These are phyloP conservation scores for Plasmodium fragile DNA, from an alignment of 169 alveolate genomes.

Conservation along the genomic window DNA sequence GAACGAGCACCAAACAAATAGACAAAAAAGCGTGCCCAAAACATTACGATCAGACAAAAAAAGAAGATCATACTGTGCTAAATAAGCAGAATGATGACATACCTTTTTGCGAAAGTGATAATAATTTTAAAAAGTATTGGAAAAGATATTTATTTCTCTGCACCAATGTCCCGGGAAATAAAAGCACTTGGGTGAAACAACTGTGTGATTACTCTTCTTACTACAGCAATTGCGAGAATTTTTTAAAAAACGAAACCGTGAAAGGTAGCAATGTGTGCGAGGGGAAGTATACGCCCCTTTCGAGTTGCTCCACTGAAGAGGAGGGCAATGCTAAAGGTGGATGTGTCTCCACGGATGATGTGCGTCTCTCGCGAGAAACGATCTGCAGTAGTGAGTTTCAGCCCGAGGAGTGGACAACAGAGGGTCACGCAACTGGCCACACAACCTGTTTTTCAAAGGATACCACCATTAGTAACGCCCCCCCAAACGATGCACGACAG, in stretches of 20 bases:
- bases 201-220: slow-evolving; percentile 63
- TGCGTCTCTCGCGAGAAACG: not conserved
- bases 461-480: not conserved
- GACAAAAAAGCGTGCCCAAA: not conserved
- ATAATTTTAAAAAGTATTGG: slow-evolving; percentile 63
- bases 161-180: slow-evolving; percentile 66
- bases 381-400: slow-evolving; percentile 15
- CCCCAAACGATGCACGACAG: not conserved
- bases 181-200: slow-evolving; percentile 62
- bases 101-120: slow-evolving; percentile 11
- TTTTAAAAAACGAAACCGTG: slow-evolving; percentile 44
- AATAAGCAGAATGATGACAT: not conserved
- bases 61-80: not conserved
- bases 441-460: not conserved
- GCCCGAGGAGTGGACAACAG: not conserved
- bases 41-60: not conserved
- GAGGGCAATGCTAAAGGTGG: not conserved
- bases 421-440: not conserved
- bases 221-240: slow-evolving; percentile 12
- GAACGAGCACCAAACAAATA: not conserved
- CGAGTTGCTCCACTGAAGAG: not conserved
- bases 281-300: not conserved
- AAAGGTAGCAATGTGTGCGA: not conserved
- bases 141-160: slow-evolving; percentile 73
- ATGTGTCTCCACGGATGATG: not conserved